A percentile compares a stretch with the other conserved stretches of the same genome.
These are phyloP conservation scores for Neocucurbitaria cava DNA, from an alignment of 2,329 filamentous ascomycete genomes.

Conservation along the genomic window DNA sequence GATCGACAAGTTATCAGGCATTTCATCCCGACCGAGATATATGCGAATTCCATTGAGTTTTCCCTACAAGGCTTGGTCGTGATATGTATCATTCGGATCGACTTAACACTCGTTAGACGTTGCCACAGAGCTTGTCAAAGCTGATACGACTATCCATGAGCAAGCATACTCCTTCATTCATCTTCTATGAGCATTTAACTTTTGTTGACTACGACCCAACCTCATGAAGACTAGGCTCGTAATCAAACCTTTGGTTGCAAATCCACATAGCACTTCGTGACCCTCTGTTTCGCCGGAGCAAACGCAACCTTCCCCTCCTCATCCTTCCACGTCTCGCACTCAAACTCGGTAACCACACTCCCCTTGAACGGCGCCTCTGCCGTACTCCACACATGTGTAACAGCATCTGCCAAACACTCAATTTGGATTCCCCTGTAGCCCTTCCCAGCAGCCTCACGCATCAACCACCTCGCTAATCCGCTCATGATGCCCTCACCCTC, in stretches of 20 bases:
- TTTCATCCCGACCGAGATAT: not conserved
- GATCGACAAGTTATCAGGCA: not conserved
- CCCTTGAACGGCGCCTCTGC: conserved; percentile 34
- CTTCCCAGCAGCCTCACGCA: conserved; percentile 42
- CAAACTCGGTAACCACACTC: conserved; percentile 28
- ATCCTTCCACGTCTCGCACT: conserved; percentile 28
- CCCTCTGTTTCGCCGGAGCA: conserved; percentile 28
- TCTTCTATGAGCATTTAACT: not conserved
- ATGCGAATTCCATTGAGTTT: not conserved
- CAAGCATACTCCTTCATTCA: not conserved
- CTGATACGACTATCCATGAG: no score
- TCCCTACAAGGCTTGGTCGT: not conserved
- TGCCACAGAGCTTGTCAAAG: no score
- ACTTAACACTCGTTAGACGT: no score
- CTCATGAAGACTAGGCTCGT: not conserved
- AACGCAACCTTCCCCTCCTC: conserved; percentile 34
- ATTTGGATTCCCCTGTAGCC: conserved; percentile 49
- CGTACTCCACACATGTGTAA: conserved; percentile 39
- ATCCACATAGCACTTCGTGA: conserved; percentile 36
- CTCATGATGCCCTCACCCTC: conserved; percentile 45
- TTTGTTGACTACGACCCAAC: not conserved
- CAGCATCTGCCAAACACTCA: conserved; percentile 40
- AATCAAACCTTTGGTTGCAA: conserved; percentile 21
- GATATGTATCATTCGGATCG: no score
- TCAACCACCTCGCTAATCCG: conserved; percentile 45